Evolutionary conservation across 306 rosid species (phyloP), one percentile per base, ranked within the genome.

Genomic region (Ceratonia siliqua): DNA sequence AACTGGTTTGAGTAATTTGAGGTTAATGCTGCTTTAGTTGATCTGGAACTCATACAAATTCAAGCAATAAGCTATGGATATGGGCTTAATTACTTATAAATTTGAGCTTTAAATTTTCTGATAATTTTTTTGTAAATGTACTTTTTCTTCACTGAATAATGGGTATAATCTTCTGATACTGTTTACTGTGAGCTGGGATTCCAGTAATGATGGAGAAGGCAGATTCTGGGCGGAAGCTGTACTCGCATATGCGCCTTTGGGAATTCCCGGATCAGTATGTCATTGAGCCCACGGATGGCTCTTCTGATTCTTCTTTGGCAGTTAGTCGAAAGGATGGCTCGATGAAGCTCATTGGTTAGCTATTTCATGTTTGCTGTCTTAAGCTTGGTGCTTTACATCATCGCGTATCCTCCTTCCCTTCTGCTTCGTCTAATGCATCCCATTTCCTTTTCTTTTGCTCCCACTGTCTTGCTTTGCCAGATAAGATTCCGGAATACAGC

Each of bases 251-350:
- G 99, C 85, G 96, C 25, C 86, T 94, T 20, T 94, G 99, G 99
- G 97, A 90, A 78, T 90, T 90, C 78, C 89, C 95, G n/a, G 92
- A 90, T 82, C 95, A 87, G 86, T 90, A 80, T 75, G 93, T 92
- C 61, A 70, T 92, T 50, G 96, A 94, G 83, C 97, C 99, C 17
- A 92, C 96, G 13, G 99, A 94, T 85, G 99, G 96, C 36, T 88
- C 96, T 79, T 85, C 82, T 69, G 92, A 90, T 78, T 86, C 95
- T 49, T 88, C 89, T 62, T 79, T 90, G 92, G 78, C 93, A 1
- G 87, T 94, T 30, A 85, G 87, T 62, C 87, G 96, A 22, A 79
- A 74, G 12, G 97, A 94, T 64, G 97, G 95, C 33, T 91, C 97
- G 22, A 83, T 92, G 92, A 89, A 81, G 64, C 92, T 94, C 63